Percentiles rank a stretch among this genome's conserved stretches.
These are phyloP conservation scores for Mycotypha africana DNA, from an alignment of 371 early-diverging fungal genomes.

Conservation along the genomic window DNA sequence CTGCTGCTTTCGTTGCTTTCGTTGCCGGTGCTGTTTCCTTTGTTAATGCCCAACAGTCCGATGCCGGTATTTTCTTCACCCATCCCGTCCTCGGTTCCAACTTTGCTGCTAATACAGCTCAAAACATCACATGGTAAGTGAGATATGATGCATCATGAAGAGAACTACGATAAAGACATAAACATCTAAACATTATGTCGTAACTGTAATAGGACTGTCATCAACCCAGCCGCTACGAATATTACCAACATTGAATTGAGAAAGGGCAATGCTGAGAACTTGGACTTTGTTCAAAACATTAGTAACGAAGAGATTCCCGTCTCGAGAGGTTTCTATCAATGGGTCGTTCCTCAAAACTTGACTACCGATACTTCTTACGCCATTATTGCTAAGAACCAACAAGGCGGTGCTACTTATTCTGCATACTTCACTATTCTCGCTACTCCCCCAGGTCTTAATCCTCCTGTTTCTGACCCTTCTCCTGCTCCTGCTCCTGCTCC, in stretches of 20 bases:
- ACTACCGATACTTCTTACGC: constrained; percentile 23
- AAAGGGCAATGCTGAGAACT: constrained; percentile 21
- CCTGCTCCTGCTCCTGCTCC: not conserved
- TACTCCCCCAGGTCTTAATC: constrained; percentile 9
- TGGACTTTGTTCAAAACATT: constrained; percentile 17
- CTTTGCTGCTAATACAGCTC: constrained; percentile 2
- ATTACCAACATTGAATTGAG: constrained; percentile 26
- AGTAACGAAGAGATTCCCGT: constrained; percentile 17
- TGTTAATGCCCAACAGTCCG: constrained; percentile 5
- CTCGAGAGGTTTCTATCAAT: constrained; percentile 12
- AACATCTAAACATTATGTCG: not conserved
- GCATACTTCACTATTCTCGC: constrained; percentile 36
- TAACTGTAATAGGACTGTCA: constrained; percentile 15
- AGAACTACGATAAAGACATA: too few species aligned
- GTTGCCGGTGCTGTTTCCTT: constrained; percentile 10
- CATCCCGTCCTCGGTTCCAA: constrained; percentile 26
- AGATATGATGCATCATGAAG: too few species aligned
- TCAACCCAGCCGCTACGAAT: constrained; percentile 2
- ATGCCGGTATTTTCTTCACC: constrained; percentile 22
- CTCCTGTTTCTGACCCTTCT: not conserved
- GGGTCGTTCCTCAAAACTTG: constrained; percentile 22
- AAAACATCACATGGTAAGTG: constrained; percentile 26
- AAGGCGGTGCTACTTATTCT: constrained; percentile 28
- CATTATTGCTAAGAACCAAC: constrained; percentile 22
- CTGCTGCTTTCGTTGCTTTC: constrained; percentile 11